Conservation (phyloP, 176 grass and related monocot species). For the Ensete glaucum region DNA sequence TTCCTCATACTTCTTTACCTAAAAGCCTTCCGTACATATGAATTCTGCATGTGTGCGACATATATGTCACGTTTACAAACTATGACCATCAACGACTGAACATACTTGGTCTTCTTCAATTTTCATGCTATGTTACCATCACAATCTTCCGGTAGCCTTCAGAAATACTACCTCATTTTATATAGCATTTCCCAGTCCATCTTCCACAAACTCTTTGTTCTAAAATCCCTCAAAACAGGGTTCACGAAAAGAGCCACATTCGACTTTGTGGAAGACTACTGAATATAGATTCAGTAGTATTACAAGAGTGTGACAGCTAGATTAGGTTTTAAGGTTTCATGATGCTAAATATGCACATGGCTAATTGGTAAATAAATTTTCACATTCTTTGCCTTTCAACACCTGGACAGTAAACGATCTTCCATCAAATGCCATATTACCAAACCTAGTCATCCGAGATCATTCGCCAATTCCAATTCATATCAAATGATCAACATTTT, state of each 20-base stretch:
- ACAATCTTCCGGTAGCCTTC: not conserved
- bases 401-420: not conserved
- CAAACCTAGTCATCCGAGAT: not conserved
- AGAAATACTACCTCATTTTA: not conserved
- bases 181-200: not conserved
- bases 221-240: too few species aligned
- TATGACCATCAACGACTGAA: not conserved
- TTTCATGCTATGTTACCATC: not conserved
- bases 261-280: too few species aligned
- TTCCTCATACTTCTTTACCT: too few species aligned
- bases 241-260: too few species aligned
- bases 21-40: too few species aligned
- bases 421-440: too few species aligned
- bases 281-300: too few species aligned
- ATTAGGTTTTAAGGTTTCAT: conserved; percentile 26
- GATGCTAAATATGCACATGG: not conserved
- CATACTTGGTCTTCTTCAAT: not conserved
- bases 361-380: not conserved
- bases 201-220: too few species aligned
- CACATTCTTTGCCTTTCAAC: not conserved
- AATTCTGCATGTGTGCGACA: not conserved
- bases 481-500: not conserved
- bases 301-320: too few species aligned
- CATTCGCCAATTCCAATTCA: not conserved
- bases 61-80: not conserved